Conservation (phyloP, 2,329 filamentous ascomycete species). For the Coniochaeta hoffmannii region DNA sequence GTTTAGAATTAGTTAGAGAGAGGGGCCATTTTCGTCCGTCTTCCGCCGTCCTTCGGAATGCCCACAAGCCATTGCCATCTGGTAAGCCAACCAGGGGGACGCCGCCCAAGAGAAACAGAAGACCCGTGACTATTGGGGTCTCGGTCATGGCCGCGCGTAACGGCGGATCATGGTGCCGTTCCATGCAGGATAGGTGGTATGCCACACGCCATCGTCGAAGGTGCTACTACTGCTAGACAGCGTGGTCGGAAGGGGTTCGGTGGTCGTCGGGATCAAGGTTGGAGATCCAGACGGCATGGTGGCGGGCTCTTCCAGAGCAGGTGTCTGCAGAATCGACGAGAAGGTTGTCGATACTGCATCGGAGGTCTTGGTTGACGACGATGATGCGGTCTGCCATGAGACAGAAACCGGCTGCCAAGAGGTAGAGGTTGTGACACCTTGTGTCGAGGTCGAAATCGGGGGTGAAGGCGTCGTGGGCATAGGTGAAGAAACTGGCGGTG, state of each 20-base stretch:
- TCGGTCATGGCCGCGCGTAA: background rate
- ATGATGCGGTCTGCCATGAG: conserved; percentile 6
- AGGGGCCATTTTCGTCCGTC: background rate
- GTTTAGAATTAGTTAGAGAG: conserved; percentile 4
- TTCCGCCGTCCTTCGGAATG: background rate
- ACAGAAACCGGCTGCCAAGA: conserved; percentile 7
- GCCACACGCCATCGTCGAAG: conserved; percentile 37
- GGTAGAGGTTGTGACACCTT: conserved; percentile 2
- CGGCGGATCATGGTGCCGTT: conserved; percentile 25
- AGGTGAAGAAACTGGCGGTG: background rate
- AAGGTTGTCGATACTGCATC: conserved; percentile 3
- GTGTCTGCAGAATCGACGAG: conserved; percentile 2
- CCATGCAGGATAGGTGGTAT: conserved; percentile 36
- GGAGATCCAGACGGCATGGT: conserved; percentile 1
- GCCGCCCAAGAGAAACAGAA: background rate
- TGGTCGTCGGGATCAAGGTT: conserved; percentile 4
- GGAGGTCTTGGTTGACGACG: conserved; percentile 7
- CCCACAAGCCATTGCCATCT: background rate
- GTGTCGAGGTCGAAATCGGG: background rate
- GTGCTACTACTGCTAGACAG: conserved; percentile 8
- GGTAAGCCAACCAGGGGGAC: background rate
- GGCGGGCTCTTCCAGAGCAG: background rate
- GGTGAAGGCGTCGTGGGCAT: no score
- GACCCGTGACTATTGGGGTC: background rate
- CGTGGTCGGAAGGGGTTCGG: conserved; percentile 14